Evolutionary conservation across 2,329 filamentous ascomycete species (phyloP), one percentile per base, ranked within the genome.

Genomic region (Aspergillus puulaauensis): DNA sequence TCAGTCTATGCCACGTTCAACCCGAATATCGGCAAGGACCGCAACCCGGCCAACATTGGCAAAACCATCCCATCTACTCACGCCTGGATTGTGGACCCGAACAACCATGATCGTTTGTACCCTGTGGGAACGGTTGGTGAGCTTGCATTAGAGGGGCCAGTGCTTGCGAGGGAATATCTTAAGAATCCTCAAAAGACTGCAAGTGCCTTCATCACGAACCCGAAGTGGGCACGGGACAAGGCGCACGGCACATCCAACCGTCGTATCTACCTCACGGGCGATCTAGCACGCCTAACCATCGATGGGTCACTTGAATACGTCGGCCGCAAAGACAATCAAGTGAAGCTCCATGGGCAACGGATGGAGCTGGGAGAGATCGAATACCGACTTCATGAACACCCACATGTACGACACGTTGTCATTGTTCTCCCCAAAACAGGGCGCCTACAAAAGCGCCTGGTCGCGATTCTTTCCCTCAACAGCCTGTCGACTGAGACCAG

Each of bases 291-390:
- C 41, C 62, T 64, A 21, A 64, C 65, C 7, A 23, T 54, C 7
- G 63, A 66, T 45, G 64, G 64, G 7, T 62, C 64, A 17, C 54
- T 66, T 4, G 50, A 63, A 43, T 66, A 60, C 24, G 54, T 66
- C 12, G 60, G 86, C 6, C 81, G 88, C 44, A 87, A 86, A 64
- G 87, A 90, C 61, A 81, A 82, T 44, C 86, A 87, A 68, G 83
- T 88, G 58, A 90, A 90, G 68, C 71, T 90, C 12, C 77, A 81
- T 8, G 89, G 89, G 12, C 86, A 84, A 64, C 78, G 87, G 48
- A 83, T 88, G 62, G 89, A 86, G 72, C 79, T 86, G 47, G 79
- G 75, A 45, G 81, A 80, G 65, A 80, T 80, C 21, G 73, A 76
- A 47, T 68, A 71, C 57, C 70, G 73, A 15, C 61, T 76, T 8